Evolutionary conservation across 1,284 basidiomycete genomes (phyloP).

Genomic region (Paramarasmius palmivorus): DNA sequence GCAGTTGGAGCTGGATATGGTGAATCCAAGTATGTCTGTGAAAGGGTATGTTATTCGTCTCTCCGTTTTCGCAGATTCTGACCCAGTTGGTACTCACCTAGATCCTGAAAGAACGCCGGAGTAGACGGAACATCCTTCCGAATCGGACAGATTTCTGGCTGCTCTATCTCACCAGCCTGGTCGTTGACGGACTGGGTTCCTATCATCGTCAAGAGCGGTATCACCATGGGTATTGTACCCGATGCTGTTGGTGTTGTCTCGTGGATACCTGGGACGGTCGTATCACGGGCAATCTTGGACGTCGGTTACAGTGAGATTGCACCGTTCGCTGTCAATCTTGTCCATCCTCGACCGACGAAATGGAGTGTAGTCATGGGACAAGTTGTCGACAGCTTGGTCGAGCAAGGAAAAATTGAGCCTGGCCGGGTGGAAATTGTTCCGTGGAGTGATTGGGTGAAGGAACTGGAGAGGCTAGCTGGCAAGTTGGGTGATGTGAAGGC

Average conservation of each 20-base stretch:
- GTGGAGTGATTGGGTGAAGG: too few species aligned
- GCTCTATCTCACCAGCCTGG: conserved; percentile 22
- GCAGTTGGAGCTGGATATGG: conserved; percentile 19
- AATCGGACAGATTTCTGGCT: conserved; percentile 23
- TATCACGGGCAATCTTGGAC: too few species aligned
- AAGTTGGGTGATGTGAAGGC: too few species aligned
- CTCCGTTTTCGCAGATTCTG: not conserved
- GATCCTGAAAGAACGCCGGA: conserved; percentile 10
- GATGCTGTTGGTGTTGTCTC: conserved; percentile 8
- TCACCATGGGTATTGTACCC: conserved; percentile 19
- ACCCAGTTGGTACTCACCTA: not conserved
- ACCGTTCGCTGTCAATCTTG: too few species aligned
- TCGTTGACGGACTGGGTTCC: conserved; percentile 22
- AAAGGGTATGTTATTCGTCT: conserved; percentile 14
- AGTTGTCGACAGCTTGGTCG: too few species aligned
- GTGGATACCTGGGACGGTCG: too few species aligned
- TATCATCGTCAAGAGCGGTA: conserved; percentile 20
- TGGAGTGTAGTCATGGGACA: too few species aligned
- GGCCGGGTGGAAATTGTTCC: too few species aligned
- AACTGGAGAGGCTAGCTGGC: too few species aligned
- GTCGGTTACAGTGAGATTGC: too few species aligned
- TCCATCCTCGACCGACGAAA: too few species aligned
- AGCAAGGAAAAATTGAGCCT: too few species aligned
- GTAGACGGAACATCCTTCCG: conserved; percentile 20
- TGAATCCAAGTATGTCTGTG: conserved; percentile 23